Evolutionary conservation across 768 basidiomycete genomes (phyloP).

Genomic region (Tulasnella sp.): DNA sequence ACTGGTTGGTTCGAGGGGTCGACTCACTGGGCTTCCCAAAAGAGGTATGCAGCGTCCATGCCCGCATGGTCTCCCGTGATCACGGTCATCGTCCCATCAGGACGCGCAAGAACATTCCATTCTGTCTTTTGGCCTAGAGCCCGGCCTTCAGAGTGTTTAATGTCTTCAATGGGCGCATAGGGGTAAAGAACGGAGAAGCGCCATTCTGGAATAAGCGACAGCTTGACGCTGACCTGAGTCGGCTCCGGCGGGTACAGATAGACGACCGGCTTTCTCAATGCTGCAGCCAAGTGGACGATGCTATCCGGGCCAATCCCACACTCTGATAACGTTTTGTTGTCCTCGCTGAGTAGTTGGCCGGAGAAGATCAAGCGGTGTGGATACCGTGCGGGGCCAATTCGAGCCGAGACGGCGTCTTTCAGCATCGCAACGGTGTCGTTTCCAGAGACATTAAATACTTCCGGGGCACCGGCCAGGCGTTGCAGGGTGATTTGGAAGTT

Average conservation of each 20-base stretch:
- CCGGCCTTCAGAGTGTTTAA: not conserved
- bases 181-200: slow-evolving; percentile 40
- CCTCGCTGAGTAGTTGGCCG: not conserved
- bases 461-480: too few species aligned
- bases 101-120: slow-evolving; percentile 39
- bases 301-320: not conserved
- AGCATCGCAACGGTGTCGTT: not conserved
- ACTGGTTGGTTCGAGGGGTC: not conserved
- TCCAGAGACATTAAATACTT: not conserved
- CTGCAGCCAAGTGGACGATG: not conserved
- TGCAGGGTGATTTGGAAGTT: not conserved
- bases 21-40: not conserved
- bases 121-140: slow-evolving; percentile 32
- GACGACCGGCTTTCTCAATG: slow-evolving; percentile 38
- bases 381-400: not conserved
- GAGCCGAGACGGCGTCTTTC: not conserved
- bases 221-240: slow-evolving; percentile 33
- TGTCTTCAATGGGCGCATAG: not conserved
- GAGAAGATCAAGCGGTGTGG: not conserved
- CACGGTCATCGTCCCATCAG: slow-evolving; percentile 38
- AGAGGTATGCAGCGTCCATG: slow-evolving; percentile 30
- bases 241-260: slow-evolving; percentile 38
- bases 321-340: not conserved
- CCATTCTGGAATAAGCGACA: slow-evolving; percentile 39
- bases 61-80: slow-evolving; percentile 30